These are phyloP conservation scores for Samsoniella hepiali DNA, from an alignment of 2,329 filamentous ascomycete genomes.

Conservation along the genomic window DNA sequence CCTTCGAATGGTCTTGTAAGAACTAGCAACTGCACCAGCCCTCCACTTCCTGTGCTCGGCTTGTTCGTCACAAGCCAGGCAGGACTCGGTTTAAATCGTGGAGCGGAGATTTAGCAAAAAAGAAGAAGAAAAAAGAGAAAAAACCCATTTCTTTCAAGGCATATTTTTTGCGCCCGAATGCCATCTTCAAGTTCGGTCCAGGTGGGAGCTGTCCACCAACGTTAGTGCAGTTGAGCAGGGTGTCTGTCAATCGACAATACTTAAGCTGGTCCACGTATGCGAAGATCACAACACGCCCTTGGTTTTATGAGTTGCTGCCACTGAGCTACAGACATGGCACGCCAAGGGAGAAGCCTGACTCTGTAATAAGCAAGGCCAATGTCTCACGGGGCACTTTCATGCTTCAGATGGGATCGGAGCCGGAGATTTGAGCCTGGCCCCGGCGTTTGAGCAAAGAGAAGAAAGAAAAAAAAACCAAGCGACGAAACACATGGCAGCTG, in stretches of 20 bases:
- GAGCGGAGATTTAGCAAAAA: not conserved
- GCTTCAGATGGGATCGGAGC: not conserved
- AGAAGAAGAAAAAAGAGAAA: not conserved
- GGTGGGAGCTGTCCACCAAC: too few relatives aligned
- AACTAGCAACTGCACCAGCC: not conserved
- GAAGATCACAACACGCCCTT: not conserved
- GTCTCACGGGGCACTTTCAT: not conserved
- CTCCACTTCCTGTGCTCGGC: not conserved
- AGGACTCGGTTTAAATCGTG: not conserved
- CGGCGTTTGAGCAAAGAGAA: not conserved
- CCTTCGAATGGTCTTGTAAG: not conserved
- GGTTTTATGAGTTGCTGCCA: not conserved
- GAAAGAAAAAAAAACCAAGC: not conserved
- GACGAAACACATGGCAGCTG: constrained; percentile 7
- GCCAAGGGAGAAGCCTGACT: not conserved
- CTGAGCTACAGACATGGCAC: not conserved
- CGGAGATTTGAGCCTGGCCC: not conserved
- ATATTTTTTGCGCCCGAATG: constrained; percentile 4
- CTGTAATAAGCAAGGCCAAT: not conserved
- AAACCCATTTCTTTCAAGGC: too few relatives aligned
- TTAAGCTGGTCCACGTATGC: not conserved
- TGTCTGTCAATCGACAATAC: not conserved
- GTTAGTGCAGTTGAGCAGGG: not conserved
- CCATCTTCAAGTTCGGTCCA: constrained; percentile 9
- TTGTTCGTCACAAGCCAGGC: not conserved